A percentile compares a stretch with the other conserved stretches of the same genome.
phyloP scores from a whole-genome alignment of 2,329 filamentous ascomycete species.

The Botryotinia calthae region DNA sequence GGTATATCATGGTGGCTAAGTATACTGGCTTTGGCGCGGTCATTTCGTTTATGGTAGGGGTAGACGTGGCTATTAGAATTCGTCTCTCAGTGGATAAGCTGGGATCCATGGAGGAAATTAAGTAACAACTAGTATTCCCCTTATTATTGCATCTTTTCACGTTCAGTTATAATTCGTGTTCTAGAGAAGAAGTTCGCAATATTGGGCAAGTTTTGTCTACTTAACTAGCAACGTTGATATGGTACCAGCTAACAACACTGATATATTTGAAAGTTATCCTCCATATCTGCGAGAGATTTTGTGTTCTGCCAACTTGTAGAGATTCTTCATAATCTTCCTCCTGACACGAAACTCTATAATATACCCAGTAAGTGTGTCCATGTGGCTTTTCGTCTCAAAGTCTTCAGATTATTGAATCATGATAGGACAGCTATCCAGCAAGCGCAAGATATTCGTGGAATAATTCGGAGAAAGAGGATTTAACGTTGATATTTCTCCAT shows the following conservation, averaged over 20 bases:
- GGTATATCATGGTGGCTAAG: neutral
- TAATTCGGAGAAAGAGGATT: neutral
- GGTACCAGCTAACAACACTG: neutral
- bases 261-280: neutral
- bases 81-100: fast-evolving
- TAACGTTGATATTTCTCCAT: neutral
- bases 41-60: neutral
- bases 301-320: neutral
- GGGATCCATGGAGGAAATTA: neutral
- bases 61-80: neutral
- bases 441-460: neutral
- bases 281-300: neutral
- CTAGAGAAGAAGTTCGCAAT: neutral
- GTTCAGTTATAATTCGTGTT: neutral
- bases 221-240: neutral
- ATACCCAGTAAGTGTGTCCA: neutral
- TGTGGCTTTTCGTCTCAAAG: neutral
- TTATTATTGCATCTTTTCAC: neutral
- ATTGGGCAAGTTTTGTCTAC: neutral
- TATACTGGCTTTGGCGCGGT: neutral
- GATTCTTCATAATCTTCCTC: neutral
- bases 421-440: neutral
- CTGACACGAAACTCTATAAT: fast-evolving
- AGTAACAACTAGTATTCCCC: neutral
- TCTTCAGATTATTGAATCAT: neutral